These are phyloP conservation scores for Colletotrichum sp. DNA, from an alignment of 2,329 filamentous ascomycete species.

Conservation along the genomic window DNA sequence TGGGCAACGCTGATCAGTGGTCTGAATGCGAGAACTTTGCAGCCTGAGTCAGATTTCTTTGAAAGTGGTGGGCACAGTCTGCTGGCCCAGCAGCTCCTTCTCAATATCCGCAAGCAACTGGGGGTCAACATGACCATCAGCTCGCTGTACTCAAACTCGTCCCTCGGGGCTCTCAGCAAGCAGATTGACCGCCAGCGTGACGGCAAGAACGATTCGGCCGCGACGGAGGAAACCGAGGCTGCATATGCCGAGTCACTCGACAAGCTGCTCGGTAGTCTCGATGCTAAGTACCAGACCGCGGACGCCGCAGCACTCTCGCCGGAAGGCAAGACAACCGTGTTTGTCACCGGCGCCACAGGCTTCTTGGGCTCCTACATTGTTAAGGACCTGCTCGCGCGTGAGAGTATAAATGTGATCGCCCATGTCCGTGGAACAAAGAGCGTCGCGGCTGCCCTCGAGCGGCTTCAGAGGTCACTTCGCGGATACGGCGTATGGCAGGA, in stretches of 20 bases:
- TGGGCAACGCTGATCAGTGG: conserved; percentile 76
- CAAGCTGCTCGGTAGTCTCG: conserved; percentile 46
- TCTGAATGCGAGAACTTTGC: conserved; percentile 66
- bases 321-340: conserved; percentile 57
- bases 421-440: conserved; percentile 1
- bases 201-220: conserved; percentile 23
- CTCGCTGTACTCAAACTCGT: conserved; percentile 70
- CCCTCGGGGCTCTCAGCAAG: conserved; percentile 43
- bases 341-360: conserved; percentile 89
- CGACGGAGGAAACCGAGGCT: conserved; percentile 32
- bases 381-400: conserved; percentile 73
- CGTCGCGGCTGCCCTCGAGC: background rate
- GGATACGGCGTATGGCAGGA: conserved; percentile 79
- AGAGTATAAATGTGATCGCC: background rate
- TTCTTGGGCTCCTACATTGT: conserved; percentile 87
- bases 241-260: conserved; percentile 56
- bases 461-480: background rate
- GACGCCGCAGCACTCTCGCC: background rate
- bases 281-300: background rate
- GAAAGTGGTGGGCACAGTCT: conserved; percentile 40
- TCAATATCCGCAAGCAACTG: conserved; percentile 59
- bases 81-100: conserved; percentile 75
- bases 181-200: conserved; percentile 41
- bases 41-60: conserved; percentile 47
- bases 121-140: conserved; percentile 68